A percentile compares a stretch with the other conserved stretches of the same genome.
Evolutionary conservation across 495 filamentous ascomycete species (phyloP).

Genomic region (Podospora anserina): DNA sequence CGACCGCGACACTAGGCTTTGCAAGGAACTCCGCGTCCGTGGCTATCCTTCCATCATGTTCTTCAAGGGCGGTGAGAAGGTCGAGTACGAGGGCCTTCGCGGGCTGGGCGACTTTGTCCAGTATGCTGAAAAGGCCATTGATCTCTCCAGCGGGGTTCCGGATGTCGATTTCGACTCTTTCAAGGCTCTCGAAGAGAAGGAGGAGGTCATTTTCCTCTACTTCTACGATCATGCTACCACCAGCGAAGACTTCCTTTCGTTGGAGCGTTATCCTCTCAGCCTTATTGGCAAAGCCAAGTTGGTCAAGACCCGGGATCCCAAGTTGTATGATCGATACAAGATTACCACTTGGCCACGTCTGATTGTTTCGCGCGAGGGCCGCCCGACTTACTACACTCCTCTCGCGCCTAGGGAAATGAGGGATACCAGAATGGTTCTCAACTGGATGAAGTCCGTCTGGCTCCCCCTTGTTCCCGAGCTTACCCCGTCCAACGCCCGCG

Average conservation of each 20-base stretch:
- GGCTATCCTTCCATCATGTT: slow-evolving; percentile 88
- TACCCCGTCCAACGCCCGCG: slow-evolving; percentile 81
- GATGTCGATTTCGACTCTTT: slow-evolving; percentile 75
- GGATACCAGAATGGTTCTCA: slow-evolving; percentile 72
- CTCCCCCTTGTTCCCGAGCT: slow-evolving; percentile 96
- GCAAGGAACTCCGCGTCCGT: slow-evolving; percentile 76
- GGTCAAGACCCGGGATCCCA: slow-evolving; percentile 77
- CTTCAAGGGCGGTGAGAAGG: slow-evolving; percentile 86
- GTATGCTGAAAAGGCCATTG: slow-evolving; percentile 83
- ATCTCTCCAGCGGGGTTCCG: slow-evolving; percentile 68
- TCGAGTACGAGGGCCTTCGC: slow-evolving; percentile 89
- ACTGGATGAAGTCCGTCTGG: slow-evolving; percentile 96
- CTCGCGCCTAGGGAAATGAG: slow-evolving; percentile 86
- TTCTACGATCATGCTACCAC: slow-evolving; percentile 96
- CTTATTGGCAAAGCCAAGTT: slow-evolving; percentile 88
- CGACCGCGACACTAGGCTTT: slow-evolving; percentile 75
- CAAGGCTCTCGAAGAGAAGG: slow-evolving; percentile 81
- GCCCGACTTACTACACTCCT: slow-evolving; percentile 80
- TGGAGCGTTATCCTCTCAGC: slow-evolving; percentile 80
- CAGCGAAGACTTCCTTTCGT: slow-evolving; percentile 80
- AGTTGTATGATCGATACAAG: slow-evolving; percentile 76
- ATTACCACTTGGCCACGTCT: slow-evolving; percentile 93
- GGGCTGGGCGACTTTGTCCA: slow-evolving; percentile 86
- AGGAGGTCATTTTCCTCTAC: slow-evolving; percentile 94
- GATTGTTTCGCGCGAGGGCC: slow-evolving; percentile 82